Evolutionary conservation across 192 early-diverging fungal genomes (phyloP), one percentile per base, ranked within the genome.

Genomic region (Mortierella claussenii): DNA sequence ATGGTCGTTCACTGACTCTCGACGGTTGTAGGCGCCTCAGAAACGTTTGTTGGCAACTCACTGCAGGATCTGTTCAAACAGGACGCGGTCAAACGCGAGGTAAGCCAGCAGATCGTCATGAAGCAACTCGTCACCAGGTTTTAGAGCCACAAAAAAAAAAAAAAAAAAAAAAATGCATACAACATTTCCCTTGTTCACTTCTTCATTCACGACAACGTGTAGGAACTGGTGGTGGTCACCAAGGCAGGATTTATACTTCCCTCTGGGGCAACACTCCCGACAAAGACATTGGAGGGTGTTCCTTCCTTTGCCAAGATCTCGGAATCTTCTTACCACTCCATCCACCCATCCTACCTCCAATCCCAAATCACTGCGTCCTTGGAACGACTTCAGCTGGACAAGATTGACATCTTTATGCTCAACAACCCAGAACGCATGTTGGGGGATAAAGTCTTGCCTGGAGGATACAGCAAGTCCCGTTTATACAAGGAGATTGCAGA

Each of bases 381-480:
- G 26, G 40, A 68, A 1, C 65, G 90, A 28, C 60, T 93, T 36
- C 48, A 79, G 0, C 58, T 89, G 2, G 76, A 90, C 15, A 80
- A 76, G 20, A 54, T 93, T 44, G 93, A 94, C 69, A 65, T 89
- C 18, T 91, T 89, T 56, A 89, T 94, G 89, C 48, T 94, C 31
- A 93, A 94, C 79, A 83, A 84, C 58, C 93, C 93, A 17, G 93
- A 94, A 68, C 68, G 93, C 9, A 81, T 94, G 84, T 15, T 93
- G 13, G 70, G 81, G n/a, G 88, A 82, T 10, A 80, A 53, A 0
- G 34, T 34, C 26, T 2, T 42, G 24, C 58, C 58, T 0, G 69
- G 58, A 12, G 54, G 63, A 10, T 66, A 30, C 23, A 55, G 59
- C 21, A 76, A 76, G 27, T 37, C 51, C 5, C 47, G 55, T 62